Percentiles rank a stretch among this genome's conserved stretches.
These are phyloP conservation scores for Mortierella sp. DNA, from an alignment of 371 early-diverging fungal genomes.

Conservation along the genomic window DNA sequence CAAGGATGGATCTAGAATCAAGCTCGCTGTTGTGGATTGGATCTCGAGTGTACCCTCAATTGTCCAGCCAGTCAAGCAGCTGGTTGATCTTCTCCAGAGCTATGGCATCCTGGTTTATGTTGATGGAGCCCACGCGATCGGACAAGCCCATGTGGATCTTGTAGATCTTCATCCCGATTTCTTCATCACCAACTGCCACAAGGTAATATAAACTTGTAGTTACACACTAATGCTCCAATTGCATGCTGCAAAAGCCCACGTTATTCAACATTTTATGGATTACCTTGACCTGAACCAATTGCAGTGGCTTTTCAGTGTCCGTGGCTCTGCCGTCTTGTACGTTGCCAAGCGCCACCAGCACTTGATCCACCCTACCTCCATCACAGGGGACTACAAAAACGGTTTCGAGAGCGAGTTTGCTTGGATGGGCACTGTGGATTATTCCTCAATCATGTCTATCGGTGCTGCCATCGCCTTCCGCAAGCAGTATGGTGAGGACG, in stretches of 20 bases:
- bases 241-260: neutral
- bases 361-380: constrained; percentile 63
- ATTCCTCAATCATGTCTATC: constrained; percentile 60
- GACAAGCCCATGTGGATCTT: constrained; percentile 75
- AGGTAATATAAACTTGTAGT: constrained; percentile 35
- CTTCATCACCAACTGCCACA: constrained; percentile 79
- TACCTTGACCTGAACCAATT: neutral
- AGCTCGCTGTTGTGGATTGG: constrained; percentile 68
- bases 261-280: neutral
- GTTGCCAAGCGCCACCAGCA: constrained; percentile 66
- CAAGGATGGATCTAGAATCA: constrained; percentile 58
- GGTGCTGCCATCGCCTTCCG: constrained; percentile 64
- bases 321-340: constrained; percentile 72
- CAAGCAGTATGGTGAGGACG: constrained; percentile 66
- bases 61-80: constrained; percentile 67
- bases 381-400: constrained; percentile 60
- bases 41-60: constrained; percentile 66
- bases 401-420: constrained; percentile 59
- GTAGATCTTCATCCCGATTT: constrained; percentile 68
- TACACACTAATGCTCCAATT: neutral
- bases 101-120: constrained; percentile 69
- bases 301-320: constrained; percentile 71
- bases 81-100: constrained; percentile 61
- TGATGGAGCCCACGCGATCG: constrained; percentile 81
- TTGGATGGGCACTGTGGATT: constrained; percentile 64